phyloP scores from a whole-genome alignment of 1,284 basidiomycete genomes.

The Thecaphora thlaspeos region DNA sequence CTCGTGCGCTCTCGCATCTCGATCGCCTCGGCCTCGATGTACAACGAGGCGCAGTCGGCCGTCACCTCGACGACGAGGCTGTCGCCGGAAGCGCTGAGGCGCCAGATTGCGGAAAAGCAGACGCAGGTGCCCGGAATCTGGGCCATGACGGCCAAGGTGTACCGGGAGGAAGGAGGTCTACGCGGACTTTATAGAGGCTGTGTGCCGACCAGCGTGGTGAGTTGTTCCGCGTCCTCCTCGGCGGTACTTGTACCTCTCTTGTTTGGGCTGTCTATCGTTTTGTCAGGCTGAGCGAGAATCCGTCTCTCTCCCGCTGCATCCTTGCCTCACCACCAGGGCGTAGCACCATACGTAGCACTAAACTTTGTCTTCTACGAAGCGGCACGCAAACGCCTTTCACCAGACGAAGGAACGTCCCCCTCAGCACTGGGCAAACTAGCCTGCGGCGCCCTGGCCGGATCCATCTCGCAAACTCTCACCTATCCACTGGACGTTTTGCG shows the following conservation, averaged over 20 bases:
- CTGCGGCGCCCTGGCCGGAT: slow-evolving; percentile 63
- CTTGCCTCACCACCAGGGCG: slow-evolving; percentile 66
- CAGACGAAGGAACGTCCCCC: slow-evolving; percentile 45
- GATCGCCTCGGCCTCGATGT: slow-evolving; percentile 65
- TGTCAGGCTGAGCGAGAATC: too few species aligned
- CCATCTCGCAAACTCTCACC: slow-evolving; percentile 86
- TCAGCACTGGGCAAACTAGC: slow-evolving; percentile 55
- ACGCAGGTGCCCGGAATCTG: slow-evolving; percentile 67
- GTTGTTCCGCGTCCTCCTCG: background rate
- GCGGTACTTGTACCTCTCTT: too few species aligned
- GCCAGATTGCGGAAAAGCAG: slow-evolving; percentile 19
- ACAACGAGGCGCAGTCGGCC: slow-evolving; percentile 34
- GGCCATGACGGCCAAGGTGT: slow-evolving; percentile 84
- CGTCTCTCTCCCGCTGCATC: too few species aligned
- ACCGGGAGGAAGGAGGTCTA: slow-evolving; percentile 85
- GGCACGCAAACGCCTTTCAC: slow-evolving; percentile 43
- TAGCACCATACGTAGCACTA: slow-evolving; percentile 78
- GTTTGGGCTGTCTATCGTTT: too few species aligned
- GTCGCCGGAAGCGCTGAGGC: slow-evolving; percentile 11
- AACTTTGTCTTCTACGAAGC: slow-evolving; percentile 57
- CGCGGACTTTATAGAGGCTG: slow-evolving; percentile 83
- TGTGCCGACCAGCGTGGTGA: slow-evolving; percentile 72
- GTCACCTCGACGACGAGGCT: slow-evolving; percentile 1
- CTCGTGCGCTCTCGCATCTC: slow-evolving; percentile 87
- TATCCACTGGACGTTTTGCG: slow-evolving; percentile 93